phyloP scores from a whole-genome alignment of 345 rosid genomes.

The Brassica carinata region DNA sequence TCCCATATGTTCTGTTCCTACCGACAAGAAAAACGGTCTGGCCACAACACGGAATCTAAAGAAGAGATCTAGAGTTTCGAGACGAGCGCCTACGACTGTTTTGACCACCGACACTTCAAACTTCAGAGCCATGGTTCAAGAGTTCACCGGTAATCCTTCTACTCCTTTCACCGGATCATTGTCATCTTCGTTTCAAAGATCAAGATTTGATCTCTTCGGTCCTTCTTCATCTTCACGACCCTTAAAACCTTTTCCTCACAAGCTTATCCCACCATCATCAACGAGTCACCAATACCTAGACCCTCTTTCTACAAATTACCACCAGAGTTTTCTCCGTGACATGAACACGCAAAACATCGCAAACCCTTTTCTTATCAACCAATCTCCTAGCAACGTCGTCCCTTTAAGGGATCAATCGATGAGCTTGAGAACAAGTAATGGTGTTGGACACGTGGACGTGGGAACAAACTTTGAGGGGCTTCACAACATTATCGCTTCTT shows the following conservation, averaged over 20 bases:
- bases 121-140: slow-evolving; percentile 98
- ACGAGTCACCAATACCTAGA: slow-evolving; percentile 4
- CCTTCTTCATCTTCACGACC: slow-evolving; percentile 51
- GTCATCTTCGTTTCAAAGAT: slow-evolving; percentile 55
- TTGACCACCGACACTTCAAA: slow-evolving; percentile 86
- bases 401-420: slow-evolving; percentile 28
- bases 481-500: slow-evolving; percentile 50
- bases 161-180: slow-evolving; percentile 64
- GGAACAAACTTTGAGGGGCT: slow-evolving; percentile 46
- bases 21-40: slow-evolving; percentile 40
- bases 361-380: slow-evolving; percentile 36
- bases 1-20: slow-evolving; percentile 40
- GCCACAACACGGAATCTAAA: slow-evolving; percentile 58
- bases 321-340: slow-evolving; percentile 37
- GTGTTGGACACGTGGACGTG: slow-evolving; percentile 24
- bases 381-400: background rate
- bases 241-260: slow-evolving; percentile 57
- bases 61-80: slow-evolving; percentile 88
- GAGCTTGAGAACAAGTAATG: slow-evolving; percentile 24
- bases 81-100: slow-evolving; percentile 94
- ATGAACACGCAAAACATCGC: slow-evolving; percentile 43
- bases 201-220: slow-evolving; percentile 68
- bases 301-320: slow-evolving; percentile 26
- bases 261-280: slow-evolving; percentile 41
- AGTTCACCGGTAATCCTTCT: slow-evolving; percentile 90